These are phyloP conservation scores for Ogataea paradorogensis DNA, from an alignment of 805 yeast species.

Conservation along the genomic window DNA sequence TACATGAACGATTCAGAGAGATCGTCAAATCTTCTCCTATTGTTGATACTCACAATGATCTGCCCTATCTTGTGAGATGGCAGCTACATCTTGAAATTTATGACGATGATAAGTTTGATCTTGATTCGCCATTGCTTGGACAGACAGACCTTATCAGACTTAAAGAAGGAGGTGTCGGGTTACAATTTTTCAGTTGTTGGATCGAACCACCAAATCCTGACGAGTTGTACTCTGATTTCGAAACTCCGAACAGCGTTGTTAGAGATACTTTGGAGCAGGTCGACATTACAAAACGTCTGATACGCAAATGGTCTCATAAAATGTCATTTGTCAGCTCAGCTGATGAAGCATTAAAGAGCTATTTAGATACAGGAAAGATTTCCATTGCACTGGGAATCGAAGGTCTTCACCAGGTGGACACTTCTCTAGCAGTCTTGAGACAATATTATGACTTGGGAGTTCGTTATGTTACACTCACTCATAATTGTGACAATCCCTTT, in stretches of 20 bases:
- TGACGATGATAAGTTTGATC: slow-evolving; percentile 34
- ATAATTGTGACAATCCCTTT: slow-evolving; percentile 56
- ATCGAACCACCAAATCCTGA: slow-evolving; percentile 45
- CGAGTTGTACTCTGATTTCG: slow-evolving; percentile 42
- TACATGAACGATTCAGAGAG: slow-evolving; percentile 13
- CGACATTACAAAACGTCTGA: slow-evolving; percentile 46
- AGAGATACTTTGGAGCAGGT: slow-evolving; percentile 55
- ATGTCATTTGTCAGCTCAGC: slow-evolving; percentile 41
- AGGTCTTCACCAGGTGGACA: slow-evolving; percentile 52
- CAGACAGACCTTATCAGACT: slow-evolving; percentile 45
- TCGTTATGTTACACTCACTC: slow-evolving; percentile 51
- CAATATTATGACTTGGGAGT: slow-evolving; percentile 50
- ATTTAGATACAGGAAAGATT: slow-evolving; percentile 32
- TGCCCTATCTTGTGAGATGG: slow-evolving; percentile 44
- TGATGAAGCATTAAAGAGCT: slow-evolving; percentile 39
- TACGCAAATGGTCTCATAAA: slow-evolving; percentile 37
- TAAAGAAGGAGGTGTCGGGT: slow-evolving; percentile 43
- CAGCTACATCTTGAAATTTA: slow-evolving; percentile 45
- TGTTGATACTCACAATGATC: slow-evolving; percentile 52
- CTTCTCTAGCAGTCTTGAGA: slow-evolving; percentile 48
- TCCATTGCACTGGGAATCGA: slow-evolving; percentile 52
- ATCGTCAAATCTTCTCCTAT: slow-evolving; percentile 34
- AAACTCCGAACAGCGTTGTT: slow-evolving; percentile 41
- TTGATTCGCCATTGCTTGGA: slow-evolving; percentile 37
- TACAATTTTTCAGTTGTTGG: slow-evolving; percentile 50